Base-by-base conservation (phyloP, 2,329 filamentous ascomycete species). In the Clonostachys byssicola region DNA sequence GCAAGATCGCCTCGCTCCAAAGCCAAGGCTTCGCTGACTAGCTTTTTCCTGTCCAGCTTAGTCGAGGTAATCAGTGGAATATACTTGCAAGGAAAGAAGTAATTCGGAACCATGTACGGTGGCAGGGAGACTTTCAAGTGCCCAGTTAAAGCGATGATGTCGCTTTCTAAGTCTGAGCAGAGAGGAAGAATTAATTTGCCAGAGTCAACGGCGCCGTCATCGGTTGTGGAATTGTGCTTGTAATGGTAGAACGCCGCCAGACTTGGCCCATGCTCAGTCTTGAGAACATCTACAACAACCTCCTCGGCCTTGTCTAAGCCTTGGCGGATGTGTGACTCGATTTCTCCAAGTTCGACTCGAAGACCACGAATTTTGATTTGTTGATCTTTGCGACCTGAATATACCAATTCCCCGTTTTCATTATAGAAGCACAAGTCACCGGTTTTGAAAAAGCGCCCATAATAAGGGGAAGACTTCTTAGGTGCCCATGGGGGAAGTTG, bases 361-460 rank as follows among this genome's bases (percentile, higher is more conserved):
- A 72, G 79, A 18, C 81, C 81, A 23, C 72, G 68, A 12, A 82
- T 58, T 56, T 82, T 82, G 43, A 81, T 69, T 56, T 81, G 78
- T 0, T 68, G 69, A 52, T 81, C 78, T 51, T 76, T 77, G 23
- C 78, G 65, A 42, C 75, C 76, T 42, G 74, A 54, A 44, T 69
- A 74, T 1, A 65, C 52, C 10, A 76, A 54, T 40, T 57, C 55
- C 2, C 68, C 66, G 43, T 72, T 62, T 1, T 57, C 54, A 38
- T 46, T 38, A 39, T 47, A 47, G n/a, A 35, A 38, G 5, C 34
- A 49, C 12, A 52, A 40, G 40, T 53, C 52, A 5, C 48, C 47
- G 3, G 52, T 50, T 35, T 40, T 23, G 44, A 52, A 54, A 18
- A 54, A 17, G 9, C 44, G 38, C 4, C 20, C n/a, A 38, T 34